Base-by-base conservation (phyloP, 768 basidiomycete species). In the Candolleomyces aberdarensis region DNA sequence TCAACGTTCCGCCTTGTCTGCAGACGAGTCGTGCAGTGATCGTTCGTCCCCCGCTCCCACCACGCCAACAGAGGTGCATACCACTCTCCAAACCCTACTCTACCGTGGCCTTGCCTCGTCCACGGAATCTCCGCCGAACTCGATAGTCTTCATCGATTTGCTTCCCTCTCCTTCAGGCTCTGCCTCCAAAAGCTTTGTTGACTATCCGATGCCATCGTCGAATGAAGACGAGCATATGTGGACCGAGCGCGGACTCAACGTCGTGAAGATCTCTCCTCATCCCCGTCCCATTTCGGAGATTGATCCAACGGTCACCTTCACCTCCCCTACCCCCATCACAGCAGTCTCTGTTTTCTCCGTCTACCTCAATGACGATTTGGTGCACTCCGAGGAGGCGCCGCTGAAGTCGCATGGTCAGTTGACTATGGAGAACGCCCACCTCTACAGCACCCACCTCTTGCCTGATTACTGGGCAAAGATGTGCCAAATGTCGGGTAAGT, bases 381-480 rank as follows among this genome's bases (percentile, higher is more conserved):
- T 87, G 52, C 84, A 83, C 70, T 76, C 79, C 0, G 88, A 89
- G 68, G 72, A 71, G 22, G 78, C 80, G 0, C 55, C 67, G 5
- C 74, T 84, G 49, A 70, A 66, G 63, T 67, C 10, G 40, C 67
- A 1, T 74, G 74, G n/a, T 60, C 66, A 5, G 62, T 68, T 31
- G 8, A 26, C 65, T 6, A 53, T 58, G 7, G 67, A 62, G n/a
- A 68, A 76, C 58, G 67, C 69, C 15, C 71, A 78, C 20, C 67
- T 90, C 39, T 90, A 91, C 72, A 82, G 78, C 60, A 86, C 85
- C 3, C 62, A 78, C 1, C 77, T 91, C 29, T 83, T 84, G 6
- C 89, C 89, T 4, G 77, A 76, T 50, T 90, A 82, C 66, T 91
- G 89, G 89, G 73, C 78, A 17, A 80, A 76, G 20, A 77, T 91